Conservation (phyloP, 225 moss, liverwort and hornwort species). For the Asterella californica region DNA sequence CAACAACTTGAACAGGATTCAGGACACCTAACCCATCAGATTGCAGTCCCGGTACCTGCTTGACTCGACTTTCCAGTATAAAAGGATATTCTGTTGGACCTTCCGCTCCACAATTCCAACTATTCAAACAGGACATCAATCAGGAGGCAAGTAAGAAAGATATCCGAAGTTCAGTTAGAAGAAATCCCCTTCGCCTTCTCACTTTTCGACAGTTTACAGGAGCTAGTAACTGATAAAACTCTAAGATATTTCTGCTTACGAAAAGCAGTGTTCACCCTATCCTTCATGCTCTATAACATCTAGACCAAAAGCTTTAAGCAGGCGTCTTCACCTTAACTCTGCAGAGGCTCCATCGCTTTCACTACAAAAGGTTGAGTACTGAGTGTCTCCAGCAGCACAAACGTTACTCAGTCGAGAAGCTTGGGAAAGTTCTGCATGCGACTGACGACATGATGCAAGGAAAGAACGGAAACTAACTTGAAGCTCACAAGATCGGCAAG, state of each 20-base stretch:
- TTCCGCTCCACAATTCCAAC: slow-evolving; percentile 92
- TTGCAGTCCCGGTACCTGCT: slow-evolving; percentile 53
- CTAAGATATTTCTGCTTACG: neutral
- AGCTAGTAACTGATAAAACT: neutral
- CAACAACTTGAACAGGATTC: neutral
- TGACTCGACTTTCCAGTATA: slow-evolving; percentile 79
- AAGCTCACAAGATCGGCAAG: slow-evolving; percentile 94
- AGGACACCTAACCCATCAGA: neutral
- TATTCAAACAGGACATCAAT: slow-evolving; percentile 24
- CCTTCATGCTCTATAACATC: neutral
- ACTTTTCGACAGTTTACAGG: neutral
- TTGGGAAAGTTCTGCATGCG: neutral
- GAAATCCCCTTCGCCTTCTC: neutral
- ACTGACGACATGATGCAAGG: neutral
- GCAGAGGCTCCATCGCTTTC: slow-evolving; percentile 53
- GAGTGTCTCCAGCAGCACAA: neutral
- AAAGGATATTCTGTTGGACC: slow-evolving; percentile 55
- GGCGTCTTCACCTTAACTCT: slow-evolving; percentile 53
- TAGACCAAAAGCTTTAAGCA: neutral
- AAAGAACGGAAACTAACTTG: slow-evolving; percentile 45
- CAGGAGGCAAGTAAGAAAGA: neutral
- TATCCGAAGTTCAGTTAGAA: neutral
- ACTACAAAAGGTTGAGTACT: slow-evolving; percentile 33
- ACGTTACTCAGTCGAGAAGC: neutral
- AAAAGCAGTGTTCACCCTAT: neutral